phyloP scores from a whole-genome alignment of 2,329 filamentous ascomycete species.

The Blumeria hordei region DNA sequence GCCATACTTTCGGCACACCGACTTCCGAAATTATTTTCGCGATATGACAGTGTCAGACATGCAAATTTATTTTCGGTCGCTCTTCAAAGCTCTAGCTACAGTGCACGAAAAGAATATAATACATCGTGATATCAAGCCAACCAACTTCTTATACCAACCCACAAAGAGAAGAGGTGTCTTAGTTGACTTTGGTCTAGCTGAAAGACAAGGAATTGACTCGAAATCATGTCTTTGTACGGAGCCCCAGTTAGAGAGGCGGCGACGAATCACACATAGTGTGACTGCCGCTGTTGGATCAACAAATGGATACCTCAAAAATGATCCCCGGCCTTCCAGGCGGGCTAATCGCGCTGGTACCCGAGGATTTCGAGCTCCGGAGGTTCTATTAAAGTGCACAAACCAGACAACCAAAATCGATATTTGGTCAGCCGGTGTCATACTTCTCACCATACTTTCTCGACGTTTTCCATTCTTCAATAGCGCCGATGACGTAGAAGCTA shows the following conservation, averaged over 20 bases:
- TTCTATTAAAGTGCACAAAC: conserved; percentile 88
- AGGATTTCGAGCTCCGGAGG: conserved; percentile 88
- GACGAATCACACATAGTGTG: conserved; percentile 32
- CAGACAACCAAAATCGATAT: conserved; percentile 89
- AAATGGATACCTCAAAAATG: conserved; percentile 64
- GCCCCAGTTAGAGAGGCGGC: conserved; percentile 32
- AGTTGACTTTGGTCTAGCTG: conserved; percentile 96
- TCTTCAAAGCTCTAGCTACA: conserved; percentile 63
- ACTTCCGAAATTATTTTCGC: conserved; percentile 87
- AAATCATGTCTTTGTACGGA: conserved; percentile 68
- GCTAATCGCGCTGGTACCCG: conserved; percentile 88
- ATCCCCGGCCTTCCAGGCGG: conserved; percentile 64
- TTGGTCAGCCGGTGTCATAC: conserved; percentile 91
- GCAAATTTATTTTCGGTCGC: conserved; percentile 65
- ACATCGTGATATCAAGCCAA: conserved; percentile 91
- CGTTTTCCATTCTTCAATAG: conserved; percentile 98
- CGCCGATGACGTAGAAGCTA: conserved; percentile 89
- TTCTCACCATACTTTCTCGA: conserved; percentile 77
- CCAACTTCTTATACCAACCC: conserved; percentile 88
- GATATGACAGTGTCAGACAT: conserved; percentile 73
- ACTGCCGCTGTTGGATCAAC: conserved; percentile 29
- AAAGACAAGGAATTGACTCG: conserved; percentile 52
- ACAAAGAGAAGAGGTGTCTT: conserved; percentile 60
- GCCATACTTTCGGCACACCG: conserved; percentile 84
- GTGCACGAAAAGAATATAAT: conserved; percentile 72